Conservation (phyloP, 768 basidiomycete species). For the Boletellus ananas region DNA sequence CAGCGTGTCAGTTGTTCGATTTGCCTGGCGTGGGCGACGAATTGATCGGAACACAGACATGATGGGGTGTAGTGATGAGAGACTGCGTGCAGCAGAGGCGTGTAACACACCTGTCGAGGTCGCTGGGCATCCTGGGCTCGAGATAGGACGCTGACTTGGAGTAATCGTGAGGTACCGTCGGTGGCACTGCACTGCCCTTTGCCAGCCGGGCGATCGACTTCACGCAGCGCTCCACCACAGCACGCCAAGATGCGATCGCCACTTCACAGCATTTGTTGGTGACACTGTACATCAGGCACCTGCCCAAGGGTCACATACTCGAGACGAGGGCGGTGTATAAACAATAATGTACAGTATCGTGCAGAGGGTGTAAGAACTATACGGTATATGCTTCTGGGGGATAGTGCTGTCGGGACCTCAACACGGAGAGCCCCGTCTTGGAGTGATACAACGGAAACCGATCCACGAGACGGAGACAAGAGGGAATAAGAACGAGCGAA, state of each 20-base stretch:
- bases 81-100: slow-evolving; percentile 27
- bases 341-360: slow-evolving; percentile 33
- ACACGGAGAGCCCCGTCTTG: slow-evolving; percentile 4
- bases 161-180: slow-evolving; percentile 23
- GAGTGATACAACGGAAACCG: slow-evolving; percentile 22
- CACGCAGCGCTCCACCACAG: too few species aligned
- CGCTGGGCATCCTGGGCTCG: slow-evolving; percentile 43
- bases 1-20: slow-evolving; percentile 92
- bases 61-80: slow-evolving; percentile 21
- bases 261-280: slow-evolving; percentile 4
- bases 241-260: too few species aligned
- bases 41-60: slow-evolving; percentile 27
- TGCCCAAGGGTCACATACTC: slow-evolving; percentile 6
- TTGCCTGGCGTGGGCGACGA: slow-evolving; percentile 53
- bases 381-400: slow-evolving; percentile 30
- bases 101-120: slow-evolving; percentile 51
- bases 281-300: slow-evolving; percentile 26
- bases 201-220: slow-evolving; percentile 20
- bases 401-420: slow-evolving; percentile 19
- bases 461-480: slow-evolving; percentile 17
- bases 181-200: slow-evolving; percentile 28
- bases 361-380: slow-evolving; percentile 27
- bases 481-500: slow-evolving; percentile 2
- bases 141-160: slow-evolving; percentile 32
- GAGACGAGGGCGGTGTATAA: slow-evolving; percentile 16